Evolutionary conservation across 805 yeast genomes (phyloP), one percentile per base, ranked within the genome.

Genomic region (Suhomyces emberorum): DNA sequence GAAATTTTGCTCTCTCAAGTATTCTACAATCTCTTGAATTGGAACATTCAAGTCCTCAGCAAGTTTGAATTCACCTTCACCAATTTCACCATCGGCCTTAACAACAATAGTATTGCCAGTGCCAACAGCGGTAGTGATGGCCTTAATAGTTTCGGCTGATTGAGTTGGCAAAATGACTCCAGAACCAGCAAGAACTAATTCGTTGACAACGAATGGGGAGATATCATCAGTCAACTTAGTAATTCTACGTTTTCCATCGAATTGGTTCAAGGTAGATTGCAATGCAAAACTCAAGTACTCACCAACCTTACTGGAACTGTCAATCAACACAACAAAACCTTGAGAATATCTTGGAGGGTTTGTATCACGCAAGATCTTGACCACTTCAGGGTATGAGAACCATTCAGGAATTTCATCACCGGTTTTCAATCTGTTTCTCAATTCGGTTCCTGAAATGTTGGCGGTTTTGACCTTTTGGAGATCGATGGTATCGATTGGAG

Each of bases 311-410:
- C 82, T 79, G 25, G 84, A 79, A 21, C 80, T 70, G 33, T 57
- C 54, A 35, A 88, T 67, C 43, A 81, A 73, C 35, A 88, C 67
- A 7, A 87, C 85, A 62, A 89, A 91, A 23, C 98, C 98, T 68
- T 91, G 98, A 41, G 73, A 61, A 41, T 73, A 77, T 65, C 97
- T 80, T 46, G 98, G 96, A 38, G 97, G 97, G 61, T 89, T 89
- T 30, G 89, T 78, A 52, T 87, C 91, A 59, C 98, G 82, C 52
- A 89, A 74, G 42, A 91, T 88, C 60, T 77, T 76, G 42, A 91
- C 98, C 35, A 91, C 96, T 63, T 89, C 97, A 3, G 96, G 96
- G 66, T 89, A 89, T 4, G 96, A 87, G 66, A 91, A 89, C 98
- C 98, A 89, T 58, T 79, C 93, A 45, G 98, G 98, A 50, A 89